Conservation (phyloP, 306 rosid species). For the Mucuna pruriens region DNA sequence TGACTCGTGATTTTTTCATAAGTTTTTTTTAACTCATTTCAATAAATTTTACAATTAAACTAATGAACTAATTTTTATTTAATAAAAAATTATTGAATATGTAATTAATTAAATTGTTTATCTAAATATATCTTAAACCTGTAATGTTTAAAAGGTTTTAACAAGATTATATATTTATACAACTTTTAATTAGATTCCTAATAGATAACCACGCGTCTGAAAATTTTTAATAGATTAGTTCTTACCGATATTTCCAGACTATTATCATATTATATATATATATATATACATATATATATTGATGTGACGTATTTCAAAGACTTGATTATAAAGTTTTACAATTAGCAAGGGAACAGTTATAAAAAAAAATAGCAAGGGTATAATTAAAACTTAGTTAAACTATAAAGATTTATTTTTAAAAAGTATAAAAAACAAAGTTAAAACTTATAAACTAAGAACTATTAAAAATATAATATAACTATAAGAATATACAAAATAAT, state of each 20-base stretch:
- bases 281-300: neutral
- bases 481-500: neutral
- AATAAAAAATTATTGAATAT: neutral
- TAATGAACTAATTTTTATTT: neutral
- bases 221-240: neutral
- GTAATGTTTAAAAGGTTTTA: neutral
- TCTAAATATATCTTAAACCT: neutral
- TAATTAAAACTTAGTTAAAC: neutral
- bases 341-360: neutral
- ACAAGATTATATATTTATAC: neutral
- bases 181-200: neutral
- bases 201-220: neutral
- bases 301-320: neutral
- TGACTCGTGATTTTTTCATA: neutral
- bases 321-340: neutral
- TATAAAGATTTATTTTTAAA: neutral
- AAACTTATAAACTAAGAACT: neutral
- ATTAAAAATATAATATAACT: neutral
- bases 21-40: neutral
- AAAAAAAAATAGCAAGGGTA: neutral
- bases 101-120: neutral
- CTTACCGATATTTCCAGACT: neutral
- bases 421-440: neutral
- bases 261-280: neutral
- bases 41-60: neutral